Conservation (phyloP, 257 asterid genomes). For the Nicotiana tomentosiformis region DNA sequence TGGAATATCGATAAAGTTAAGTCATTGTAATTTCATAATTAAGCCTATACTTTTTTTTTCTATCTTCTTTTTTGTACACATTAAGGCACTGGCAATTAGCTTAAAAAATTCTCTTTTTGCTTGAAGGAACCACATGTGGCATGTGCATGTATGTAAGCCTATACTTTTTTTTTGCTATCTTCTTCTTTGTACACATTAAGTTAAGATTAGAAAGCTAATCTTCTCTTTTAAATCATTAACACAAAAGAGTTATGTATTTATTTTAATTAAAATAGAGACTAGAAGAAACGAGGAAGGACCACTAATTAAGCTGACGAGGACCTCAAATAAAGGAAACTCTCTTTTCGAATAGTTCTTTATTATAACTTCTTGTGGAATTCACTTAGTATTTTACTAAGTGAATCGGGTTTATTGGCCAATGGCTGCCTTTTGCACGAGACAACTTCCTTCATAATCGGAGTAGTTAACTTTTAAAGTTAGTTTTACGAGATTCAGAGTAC, state of each 20-base stretch:
- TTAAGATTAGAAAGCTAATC: neutral
- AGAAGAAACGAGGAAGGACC: neutral
- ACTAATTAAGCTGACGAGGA: neutral
- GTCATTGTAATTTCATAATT: too few relatives aligned
- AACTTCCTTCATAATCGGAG: neutral
- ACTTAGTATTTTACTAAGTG: neutral
- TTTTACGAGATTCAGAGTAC: neutral
- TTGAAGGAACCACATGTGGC: slow-evolving; percentile 7
- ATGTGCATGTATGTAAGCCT: neutral
- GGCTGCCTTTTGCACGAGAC: neutral
- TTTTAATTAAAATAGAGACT: neutral
- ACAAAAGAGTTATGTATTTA: neutral
- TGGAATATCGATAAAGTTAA: too few relatives aligned
- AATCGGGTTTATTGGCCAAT: neutral
- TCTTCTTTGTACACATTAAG: neutral
- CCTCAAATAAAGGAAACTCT: slow-evolving; percentile 8
- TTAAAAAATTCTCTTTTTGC: neutral
- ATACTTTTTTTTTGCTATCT: neutral
- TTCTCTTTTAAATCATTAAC: neutral
- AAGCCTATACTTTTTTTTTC: too few relatives aligned
- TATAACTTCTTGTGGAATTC: too few relatives aligned
- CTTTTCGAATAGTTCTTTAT: neutral
- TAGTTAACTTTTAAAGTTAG: neutral
- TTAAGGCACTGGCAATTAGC: too few relatives aligned
- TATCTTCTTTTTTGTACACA: too few relatives aligned